Conservation (phyloP, 352 stramenopile genomes). For the Globisporangium canariense region DNA sequence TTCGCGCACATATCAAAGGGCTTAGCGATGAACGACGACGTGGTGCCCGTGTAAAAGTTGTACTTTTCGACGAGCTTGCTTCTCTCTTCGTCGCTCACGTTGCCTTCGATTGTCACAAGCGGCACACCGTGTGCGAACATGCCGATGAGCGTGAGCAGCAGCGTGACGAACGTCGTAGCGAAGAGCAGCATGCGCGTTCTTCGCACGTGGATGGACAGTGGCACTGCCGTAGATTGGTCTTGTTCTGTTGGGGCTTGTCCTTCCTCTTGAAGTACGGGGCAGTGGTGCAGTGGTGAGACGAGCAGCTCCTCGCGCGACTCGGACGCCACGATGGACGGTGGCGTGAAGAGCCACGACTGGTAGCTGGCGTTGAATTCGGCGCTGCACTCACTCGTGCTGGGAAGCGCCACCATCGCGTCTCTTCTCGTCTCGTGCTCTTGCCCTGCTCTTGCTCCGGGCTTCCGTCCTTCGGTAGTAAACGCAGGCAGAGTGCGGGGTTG, state of each 20-base stretch:
- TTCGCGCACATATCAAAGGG: conserved; percentile 36
- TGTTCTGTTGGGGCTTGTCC: background rate
- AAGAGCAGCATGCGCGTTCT: conserved; percentile 24
- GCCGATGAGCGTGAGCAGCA: conserved; percentile 24
- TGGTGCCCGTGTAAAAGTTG: conserved; percentile 53
- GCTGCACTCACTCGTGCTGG: conserved; percentile 3
- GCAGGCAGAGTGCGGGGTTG: background rate
- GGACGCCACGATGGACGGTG: conserved; percentile 1
- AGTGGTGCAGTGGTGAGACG: conserved; percentile 28
- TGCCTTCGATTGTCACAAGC: conserved; percentile 22
- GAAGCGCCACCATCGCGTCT: background rate
- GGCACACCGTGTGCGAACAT: conserved; percentile 28
- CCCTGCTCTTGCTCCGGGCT: too few species aligned
- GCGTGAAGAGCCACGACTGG: conserved; percentile 13
- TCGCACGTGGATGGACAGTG: conserved; percentile 25
- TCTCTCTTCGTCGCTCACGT: conserved; percentile 12
- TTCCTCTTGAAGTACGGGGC: conserved; percentile 22
- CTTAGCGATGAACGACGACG: conserved; percentile 29
- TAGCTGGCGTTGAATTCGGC: conserved; percentile 8
- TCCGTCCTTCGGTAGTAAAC: too few species aligned
- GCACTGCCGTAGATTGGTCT: conserved; percentile 17
- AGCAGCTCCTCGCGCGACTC: background rate
- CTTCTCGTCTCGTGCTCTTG: background rate
- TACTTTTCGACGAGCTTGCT: conserved; percentile 29
- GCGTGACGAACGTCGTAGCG: conserved; percentile 16